Evolutionary conservation across 768 basidiomycete species (phyloP), one percentile per base, ranked within the genome.

Genomic region (Pisolithus orientalis): DNA sequence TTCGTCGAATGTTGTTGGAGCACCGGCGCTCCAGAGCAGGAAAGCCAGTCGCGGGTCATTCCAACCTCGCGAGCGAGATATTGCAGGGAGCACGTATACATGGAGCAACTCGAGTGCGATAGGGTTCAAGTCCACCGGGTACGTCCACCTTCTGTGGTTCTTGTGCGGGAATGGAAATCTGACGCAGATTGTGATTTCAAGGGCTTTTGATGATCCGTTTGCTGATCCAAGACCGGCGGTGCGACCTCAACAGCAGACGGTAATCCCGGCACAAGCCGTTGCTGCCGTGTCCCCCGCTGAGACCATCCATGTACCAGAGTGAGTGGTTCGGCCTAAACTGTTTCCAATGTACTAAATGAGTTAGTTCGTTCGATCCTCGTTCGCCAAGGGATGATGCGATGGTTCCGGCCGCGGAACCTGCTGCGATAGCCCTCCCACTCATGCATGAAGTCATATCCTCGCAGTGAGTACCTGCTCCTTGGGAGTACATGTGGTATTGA

Each of bases 371-470:
- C 13, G 65, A 65, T 17, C 64, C 63, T 48, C 69, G 69, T 32
- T 69, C 65, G 6, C 66, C 70, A 5, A 63, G 67, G 17, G 68
- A 71, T 38, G 66, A 69, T 5, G 29, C 48, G 17, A 49, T 69
- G 53, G 5, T 65, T 29, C 53, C 57, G 28, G 59, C 64, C n/a
- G 53, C 29, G 9, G 61, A 59, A 27, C 66, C 66, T 1, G 61
- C 65, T 38, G 29, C 54, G 31, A 50, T 69, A 14, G 65, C 70
- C 16, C 53, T 72, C 24, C 67, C 65, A 13, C 52, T 64, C 13
- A 68, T 69, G 66, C 50, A 69, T n/a, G 70, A 69, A 50, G 63
- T 71, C 28, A 69, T 69, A 54, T 54, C 56, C 21, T 37, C 53
- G 8, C 46, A 49, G 69, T 63, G 29, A 53, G 64, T 31, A 13